Evolutionary conservation across 2,329 filamentous ascomycete species (phyloP), one percentile per base, ranked within the genome.

Genomic region (Trichoderma cornu-damae): DNA sequence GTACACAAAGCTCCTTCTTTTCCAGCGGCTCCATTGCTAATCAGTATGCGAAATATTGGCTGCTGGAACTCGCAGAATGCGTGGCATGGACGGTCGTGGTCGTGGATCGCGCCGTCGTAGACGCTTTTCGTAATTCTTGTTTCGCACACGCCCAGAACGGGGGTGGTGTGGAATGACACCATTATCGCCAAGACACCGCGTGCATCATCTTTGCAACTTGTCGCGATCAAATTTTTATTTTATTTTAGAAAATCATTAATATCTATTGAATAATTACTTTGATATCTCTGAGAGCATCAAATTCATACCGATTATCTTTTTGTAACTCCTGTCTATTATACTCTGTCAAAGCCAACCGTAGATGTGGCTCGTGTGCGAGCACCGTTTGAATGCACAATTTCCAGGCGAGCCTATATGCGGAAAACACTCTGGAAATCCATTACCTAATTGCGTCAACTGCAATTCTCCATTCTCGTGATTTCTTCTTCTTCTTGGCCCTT

Each of bases 1-100:
- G 20, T 35, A 35, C 35, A 49, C 35, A 49, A 26, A 35, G 34
- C 30, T 20, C 14, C 30, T 26, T 6, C 18, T 22, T 48, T 35
- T 22, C 42, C 20, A n/a, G n/a, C n/a, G n/a, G n/a, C 11, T 2
- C 22, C 6, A 37, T 46, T 14, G n/a, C 50, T 54, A 35, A 50
- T 34, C 28, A 35, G 4, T 9, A 47, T 16, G 12, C 59, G 48
- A 28, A 28, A 3, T 12, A 7, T 40, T 88, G 84, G 87, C 86
- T 69, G 86, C 87, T 64, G 87, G 87, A 26, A 87, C 86, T 49
- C 79, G 87, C 59, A 79, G 87, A 56, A 89, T 89, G 85, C 81
- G 83, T 64, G 87, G 87, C 38, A 90, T 87, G 46, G 87, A 90
- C 70, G 87, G 87, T 2, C 81, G 85, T 35, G 87, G 87, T 2